phyloP scores from a whole-genome alignment of 2,329 filamentous ascomycete species.

The Colletotrichum caudatum region DNA sequence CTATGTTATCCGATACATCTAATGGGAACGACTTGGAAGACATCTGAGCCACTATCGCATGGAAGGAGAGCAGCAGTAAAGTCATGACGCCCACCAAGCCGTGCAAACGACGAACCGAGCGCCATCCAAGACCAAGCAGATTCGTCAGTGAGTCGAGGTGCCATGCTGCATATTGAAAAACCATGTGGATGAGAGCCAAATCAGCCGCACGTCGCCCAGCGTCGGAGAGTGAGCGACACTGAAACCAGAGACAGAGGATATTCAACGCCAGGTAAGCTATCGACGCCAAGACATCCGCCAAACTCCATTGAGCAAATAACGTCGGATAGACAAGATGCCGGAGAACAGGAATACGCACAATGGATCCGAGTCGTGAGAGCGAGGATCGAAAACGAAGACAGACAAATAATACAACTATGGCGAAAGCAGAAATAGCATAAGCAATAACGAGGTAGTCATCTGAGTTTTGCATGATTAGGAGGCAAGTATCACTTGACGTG shows the following conservation, averaged over 20 bases:
- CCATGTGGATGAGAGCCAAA: background rate
- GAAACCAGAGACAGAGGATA: conserved; percentile 17
- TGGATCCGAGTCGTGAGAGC: conserved; percentile 1
- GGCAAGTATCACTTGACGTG: background rate
- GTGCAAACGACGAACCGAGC: background rate
- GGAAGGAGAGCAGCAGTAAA: conserved; percentile 3
- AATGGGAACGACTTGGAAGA: background rate
- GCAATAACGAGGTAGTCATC: conserved; percentile 2
- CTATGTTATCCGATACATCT: conserved; percentile 1
- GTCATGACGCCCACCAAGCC: conserved; percentile 1
- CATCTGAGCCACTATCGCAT: conserved; percentile 1
- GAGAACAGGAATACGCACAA: conserved; percentile 2
- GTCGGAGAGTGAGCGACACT: conserved; percentile 6
- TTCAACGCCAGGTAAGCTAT: conserved; percentile 14
- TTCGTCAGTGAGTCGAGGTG: conserved; percentile 2
- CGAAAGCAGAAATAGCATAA: conserved; percentile 11
- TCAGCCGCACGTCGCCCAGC: background rate
- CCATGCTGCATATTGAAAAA: conserved; percentile 1
- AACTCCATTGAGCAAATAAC: conserved; percentile 5
- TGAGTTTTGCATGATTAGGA: conserved; percentile 1
- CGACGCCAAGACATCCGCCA: conserved; percentile 3
- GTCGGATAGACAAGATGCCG: conserved; percentile 8
- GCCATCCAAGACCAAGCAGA: conserved; percentile 12
- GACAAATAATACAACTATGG: background rate
- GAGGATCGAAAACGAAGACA: conserved; percentile 3